Evolutionary conservation across 257 asterid genomes (phyloP).

Genomic region (Coffea canephora): DNA sequence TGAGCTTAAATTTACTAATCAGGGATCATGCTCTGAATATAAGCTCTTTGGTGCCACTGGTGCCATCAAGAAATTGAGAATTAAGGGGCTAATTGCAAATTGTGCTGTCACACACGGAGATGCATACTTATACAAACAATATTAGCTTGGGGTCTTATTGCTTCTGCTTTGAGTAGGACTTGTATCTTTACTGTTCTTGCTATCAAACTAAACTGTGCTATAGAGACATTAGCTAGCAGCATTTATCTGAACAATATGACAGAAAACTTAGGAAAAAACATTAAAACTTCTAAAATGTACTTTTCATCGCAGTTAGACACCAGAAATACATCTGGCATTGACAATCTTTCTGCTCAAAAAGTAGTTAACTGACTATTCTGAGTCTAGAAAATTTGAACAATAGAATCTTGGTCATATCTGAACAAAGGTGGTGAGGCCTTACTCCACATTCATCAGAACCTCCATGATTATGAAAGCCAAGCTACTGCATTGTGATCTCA

Average conservation of each 20-base stretch:
- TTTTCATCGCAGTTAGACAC: not conserved
- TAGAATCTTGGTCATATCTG: not conserved
- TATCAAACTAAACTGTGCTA: not conserved
- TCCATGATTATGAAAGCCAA: not conserved
- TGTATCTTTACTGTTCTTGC: not conserved
- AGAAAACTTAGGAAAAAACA: not conserved
- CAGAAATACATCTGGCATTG: not conserved
- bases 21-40: not conserved
- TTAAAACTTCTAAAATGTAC: not conserved
- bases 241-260: not conserved
- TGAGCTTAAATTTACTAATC: not conserved
- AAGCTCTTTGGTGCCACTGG: not conserved
- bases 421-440: not conserved
- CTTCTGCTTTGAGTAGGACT: not conserved
- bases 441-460: not conserved
- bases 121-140: not conserved
- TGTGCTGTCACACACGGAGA: not conserved
- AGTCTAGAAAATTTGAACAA: not conserved
- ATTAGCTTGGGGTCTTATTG: not conserved
- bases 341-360: not conserved
- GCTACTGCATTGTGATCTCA: not conserved
- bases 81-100: not conserved
- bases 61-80: not conserved
- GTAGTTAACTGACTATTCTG: not conserved
- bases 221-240: no score